Evolutionary conservation across 1,284 basidiomycete species (phyloP), one percentile per base, ranked within the genome.

Genomic region (Ceratobasidium sp.): DNA sequence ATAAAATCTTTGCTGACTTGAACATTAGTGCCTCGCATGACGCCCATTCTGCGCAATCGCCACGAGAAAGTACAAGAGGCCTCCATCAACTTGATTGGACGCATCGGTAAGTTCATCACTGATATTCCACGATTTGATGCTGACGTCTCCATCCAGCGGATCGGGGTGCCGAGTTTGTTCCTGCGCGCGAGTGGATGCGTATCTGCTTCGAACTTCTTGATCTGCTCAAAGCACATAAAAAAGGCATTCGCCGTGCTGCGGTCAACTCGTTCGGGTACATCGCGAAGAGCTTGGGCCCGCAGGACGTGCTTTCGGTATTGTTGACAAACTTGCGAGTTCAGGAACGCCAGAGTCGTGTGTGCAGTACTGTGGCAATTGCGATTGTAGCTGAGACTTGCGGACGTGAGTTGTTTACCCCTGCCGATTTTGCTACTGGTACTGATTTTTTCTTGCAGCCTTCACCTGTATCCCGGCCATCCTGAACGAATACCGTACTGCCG

Each of bases 231-330:
- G 98, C 98, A 8, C 98, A 99, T 85, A 99, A 99, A 86, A 98
- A 98, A 84, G 96, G 94, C 46, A 99, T 99, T 80, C 92, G 98
- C 74, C 94, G 97, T 82, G 98, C 98, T 0, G 96, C 97, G 19
- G 97, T 99, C 84, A 99, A 99, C 86, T 98, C 96, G 2, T 99
- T 99, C 79, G 98, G 98, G 79, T 99, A 99, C 80, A 99, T 99
- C 77, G 98, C 98, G 76, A 98, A 98, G 85, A 97, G 94, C 83
- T 92, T 99, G 83, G 98, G 98, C 84, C 98, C 98, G 54, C 98
- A 99, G 82, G 98, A 99, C 81, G 98, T 99, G 2, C 86, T 99
- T 43, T 95, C 94, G 58, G 98, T 99, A 14, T 87, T 99, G 19
- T 85, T 99, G 72, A 99, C 98, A 76, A 99, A 99, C 81, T 82